Base-by-base conservation (phyloP, 202 grass and related monocot genomes). In the Brachypodium distachyon region DNA sequence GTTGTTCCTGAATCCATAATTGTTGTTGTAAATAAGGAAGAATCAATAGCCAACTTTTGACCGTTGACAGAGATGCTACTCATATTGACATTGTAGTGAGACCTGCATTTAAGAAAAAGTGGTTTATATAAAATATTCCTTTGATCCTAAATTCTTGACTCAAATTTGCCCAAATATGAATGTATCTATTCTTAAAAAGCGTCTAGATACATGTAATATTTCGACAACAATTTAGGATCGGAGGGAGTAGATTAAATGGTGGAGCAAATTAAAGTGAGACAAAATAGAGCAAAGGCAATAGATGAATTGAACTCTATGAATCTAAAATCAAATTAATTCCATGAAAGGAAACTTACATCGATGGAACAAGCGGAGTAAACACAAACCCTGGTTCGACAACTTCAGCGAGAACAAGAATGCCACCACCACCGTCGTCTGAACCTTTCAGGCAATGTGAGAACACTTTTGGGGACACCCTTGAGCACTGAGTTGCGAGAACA, bases 361-460 rank as follows among this genome's bases (percentile, higher is more conserved):
- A 91, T 61, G 77, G 94, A 80, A 91, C 81, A 6, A 97, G 88
- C 63, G 94, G 90, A n/a, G 90, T 97, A 80, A 89, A 97, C 8
- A 90, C 91, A 70, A 92, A 76, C 64, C 89, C 79, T 62, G 94
- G 82, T 58, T 92, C 84, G 27, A 81, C 36, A 77, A 97, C 87
- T 84, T 92, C 76, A 63, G 89, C 91, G 65, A 97, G 84, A 74
- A 97, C 89, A 67, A 97, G 84, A 84, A 97, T 84, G 31, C 94
- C 94, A 68, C 94, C 94, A 21, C 94, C 91, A 84, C 94, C 91
- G 82, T 83, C 83, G 4, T 93, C 79, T 51, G 90, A 91, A 44
- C 94, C 94, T 75, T 87, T 93, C 60, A 97, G 77, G 84, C 94
- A 97, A 77, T 97, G 94, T 51, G 94, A 94, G 49, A 97, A 94